Base-by-base conservation (phyloP, 2,329 filamentous ascomycete species). In the Penicillium sp. region DNA sequence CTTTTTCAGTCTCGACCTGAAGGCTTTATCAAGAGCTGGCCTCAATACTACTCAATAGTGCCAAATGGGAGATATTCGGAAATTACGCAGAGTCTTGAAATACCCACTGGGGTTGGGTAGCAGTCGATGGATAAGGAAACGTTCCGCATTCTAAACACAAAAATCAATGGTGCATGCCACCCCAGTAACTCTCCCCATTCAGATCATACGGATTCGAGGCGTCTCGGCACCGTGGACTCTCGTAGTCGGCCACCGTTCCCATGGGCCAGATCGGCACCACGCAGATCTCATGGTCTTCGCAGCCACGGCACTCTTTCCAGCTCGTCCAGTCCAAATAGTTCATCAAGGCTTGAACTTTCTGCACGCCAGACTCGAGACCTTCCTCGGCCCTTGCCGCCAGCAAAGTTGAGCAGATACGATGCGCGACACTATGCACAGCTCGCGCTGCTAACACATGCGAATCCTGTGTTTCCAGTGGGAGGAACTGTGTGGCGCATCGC, bases 201-300 rank as follows among this genome's bases (percentile, higher is more conserved):
- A 60, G 58, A 12, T 60, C 56, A 42, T 63, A 66, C 2, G 71
- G 69, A 1, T 61, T 55, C 11, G 58, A 64, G 5, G 63, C 67
- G 66, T 76, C 71, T 53, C 69, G 66, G 57, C 83, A 86, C 37
- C 70, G 68, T 5, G 84, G 84, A 43, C 74, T 69, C 35, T 77
- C 79, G 65, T 86, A 84, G 67, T 89, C 86, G 28, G 84, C 78
- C 0, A 74, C 67, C 0, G 73, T 77, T 0, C 86, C 86, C 69
- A 81, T 76, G 0, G 86, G 87, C 86, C 86, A 89, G 67, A 89
- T 87, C 1, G 86, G 85, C n/a, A 88, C 76, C 48, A 85, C 81
- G 61, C 86, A 86, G 2, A 87, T 71, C 71, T 89, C 82, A 47
- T 84, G 79, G 7, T 78, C 76, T 0, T 66, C 71, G 67, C 87